Conservation (phyloP, 2,329 filamentous ascomycete genomes). For the Metarhizium rileyi region DNA sequence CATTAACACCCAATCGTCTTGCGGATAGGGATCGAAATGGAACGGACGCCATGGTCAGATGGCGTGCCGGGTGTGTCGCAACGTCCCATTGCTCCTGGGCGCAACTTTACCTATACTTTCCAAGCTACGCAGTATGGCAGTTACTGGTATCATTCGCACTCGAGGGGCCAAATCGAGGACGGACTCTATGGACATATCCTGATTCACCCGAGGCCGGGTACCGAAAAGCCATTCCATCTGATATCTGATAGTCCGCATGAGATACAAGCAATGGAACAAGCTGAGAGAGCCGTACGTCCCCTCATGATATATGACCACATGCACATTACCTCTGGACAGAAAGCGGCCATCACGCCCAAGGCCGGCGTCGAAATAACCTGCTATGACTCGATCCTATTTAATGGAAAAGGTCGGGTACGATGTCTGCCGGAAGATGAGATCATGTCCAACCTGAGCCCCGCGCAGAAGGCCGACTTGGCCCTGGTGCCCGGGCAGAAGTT, state of each 20-base stretch:
- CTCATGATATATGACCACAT: conserved; percentile 48
- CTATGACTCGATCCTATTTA: conserved; percentile 51
- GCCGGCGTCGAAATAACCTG: conserved; percentile 42
- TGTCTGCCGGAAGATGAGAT: conserved; percentile 39
- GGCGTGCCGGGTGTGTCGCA: conserved; percentile 50
- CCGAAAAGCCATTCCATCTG: conserved; percentile 36
- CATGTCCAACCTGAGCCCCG: conserved; percentile 21
- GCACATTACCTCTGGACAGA: conserved; percentile 40
- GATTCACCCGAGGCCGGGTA: conserved; percentile 28
- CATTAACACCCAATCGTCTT: no score
- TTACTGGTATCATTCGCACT: conserved; percentile 54
- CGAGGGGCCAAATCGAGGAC: conserved; percentile 45
- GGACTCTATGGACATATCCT: conserved; percentile 48
- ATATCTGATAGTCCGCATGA: conserved; percentile 29
- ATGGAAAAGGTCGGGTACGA: conserved; percentile 48
- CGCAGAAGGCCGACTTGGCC: conserved; percentile 21
- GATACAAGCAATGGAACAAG: conserved; percentile 34
- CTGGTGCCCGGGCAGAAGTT: conserved; percentile 21
- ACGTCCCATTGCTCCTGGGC: conserved; percentile 36
- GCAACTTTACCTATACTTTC: conserved; percentile 36
- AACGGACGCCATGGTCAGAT: conserved; percentile 48
- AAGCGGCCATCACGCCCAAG: conserved; percentile 31
- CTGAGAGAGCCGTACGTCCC: conserved; percentile 36
- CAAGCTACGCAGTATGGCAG: conserved; percentile 46
- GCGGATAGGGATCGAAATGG: conserved; percentile 36